Percentiles rank a stretch among this genome's conserved stretches.
Evolutionary conservation across 352 stramenopile species (phyloP).

Genomic region (Pythium pyrilobum): DNA sequence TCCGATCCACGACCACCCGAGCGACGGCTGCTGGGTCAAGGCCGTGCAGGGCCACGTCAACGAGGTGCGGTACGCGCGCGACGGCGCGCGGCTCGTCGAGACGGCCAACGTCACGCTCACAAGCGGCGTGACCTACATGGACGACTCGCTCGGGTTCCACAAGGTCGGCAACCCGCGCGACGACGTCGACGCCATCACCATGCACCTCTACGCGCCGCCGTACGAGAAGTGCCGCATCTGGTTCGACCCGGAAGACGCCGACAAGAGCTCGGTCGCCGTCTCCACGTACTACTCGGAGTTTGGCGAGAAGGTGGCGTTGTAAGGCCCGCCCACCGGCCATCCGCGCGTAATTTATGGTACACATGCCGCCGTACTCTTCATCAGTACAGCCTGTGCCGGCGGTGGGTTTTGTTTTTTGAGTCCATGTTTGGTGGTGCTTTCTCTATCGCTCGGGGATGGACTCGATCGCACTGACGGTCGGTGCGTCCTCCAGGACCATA

Average conservation of each 20-base stretch:
- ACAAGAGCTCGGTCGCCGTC: conserved; percentile 40
- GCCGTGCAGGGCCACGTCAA: conserved; percentile 82
- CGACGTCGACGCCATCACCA: conserved; percentile 81
- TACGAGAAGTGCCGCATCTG: conserved; percentile 90
- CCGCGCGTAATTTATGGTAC: conserved; percentile 54
- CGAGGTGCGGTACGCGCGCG: conserved; percentile 84
- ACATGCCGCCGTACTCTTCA: conserved; percentile 76
- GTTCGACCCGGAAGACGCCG: conserved; percentile 48
- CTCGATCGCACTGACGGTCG: background rate
- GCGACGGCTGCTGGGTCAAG: conserved; percentile 90
- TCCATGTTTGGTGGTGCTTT: background rate
- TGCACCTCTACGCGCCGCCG: conserved; percentile 92
- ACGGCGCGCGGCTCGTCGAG: conserved; percentile 42
- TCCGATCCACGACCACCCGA: conserved; percentile 92
- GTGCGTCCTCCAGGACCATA: background rate
- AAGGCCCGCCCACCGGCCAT: conserved; percentile 38
- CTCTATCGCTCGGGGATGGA: background rate
- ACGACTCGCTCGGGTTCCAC: conserved; percentile 90
- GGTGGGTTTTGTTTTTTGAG: conserved; percentile 18
- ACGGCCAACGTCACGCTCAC: conserved; percentile 56
- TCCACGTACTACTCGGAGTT: conserved; percentile 68
- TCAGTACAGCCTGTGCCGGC: conserved; percentile 71
- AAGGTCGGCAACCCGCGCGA: conserved; percentile 81
- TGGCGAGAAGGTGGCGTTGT: conserved; percentile 24
- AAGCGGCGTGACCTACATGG: conserved; percentile 84